Base-by-base conservation (phyloP, 495 filamentous ascomycete species). In the Penicillium samsonianum region DNA sequence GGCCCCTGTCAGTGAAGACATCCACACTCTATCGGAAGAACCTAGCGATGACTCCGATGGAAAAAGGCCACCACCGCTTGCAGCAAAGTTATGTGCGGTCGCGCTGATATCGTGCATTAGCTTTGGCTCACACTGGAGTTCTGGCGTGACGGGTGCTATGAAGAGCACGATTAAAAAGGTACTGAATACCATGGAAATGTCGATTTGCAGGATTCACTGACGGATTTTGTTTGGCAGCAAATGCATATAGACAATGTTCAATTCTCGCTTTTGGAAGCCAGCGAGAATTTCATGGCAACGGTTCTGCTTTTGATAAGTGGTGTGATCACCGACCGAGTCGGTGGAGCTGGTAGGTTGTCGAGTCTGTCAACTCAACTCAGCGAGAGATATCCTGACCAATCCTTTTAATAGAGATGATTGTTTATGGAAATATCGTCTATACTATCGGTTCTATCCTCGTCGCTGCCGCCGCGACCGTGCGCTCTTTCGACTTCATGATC, bases 281-380 rank as follows among this genome's bases (percentile, higher is more conserved):
- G 73, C 37, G 76, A 78, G 57, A 70, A 78, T 57, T 80, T 78
- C 45, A 80, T 80, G 72, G 70, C 71, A 1, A 78, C 74, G 0
- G 58, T 73, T 0, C 61, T 78, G n/a, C 57, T 78, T n/a, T 58
- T 75, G n/a, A 57, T 73, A 20, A 78, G 71, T 46, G 76, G 77
- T 16, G 60, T 77, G 6, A 57, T 77, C 17, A 78, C 74, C 2
- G 77, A 80, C 63, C 69, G 77, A 16, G 56, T 78, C 23, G 75
- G 77, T 14, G 77, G 74, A 42, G 77, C 77, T 44, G 65, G 75
- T 73, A 60, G 23, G 65, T 57, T 22, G 19, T n/a, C 20, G 4
- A 42, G n/a, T 26, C 5, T 33, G 9, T 33, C 2, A 31, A 55
- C 22, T 33, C 2, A 31, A 55, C 22, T 22, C 19, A 12, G 14